These are phyloP conservation scores for Tetraselmis striata DNA, from an alignment of 139 green algal species.

Conservation along the genomic window DNA sequence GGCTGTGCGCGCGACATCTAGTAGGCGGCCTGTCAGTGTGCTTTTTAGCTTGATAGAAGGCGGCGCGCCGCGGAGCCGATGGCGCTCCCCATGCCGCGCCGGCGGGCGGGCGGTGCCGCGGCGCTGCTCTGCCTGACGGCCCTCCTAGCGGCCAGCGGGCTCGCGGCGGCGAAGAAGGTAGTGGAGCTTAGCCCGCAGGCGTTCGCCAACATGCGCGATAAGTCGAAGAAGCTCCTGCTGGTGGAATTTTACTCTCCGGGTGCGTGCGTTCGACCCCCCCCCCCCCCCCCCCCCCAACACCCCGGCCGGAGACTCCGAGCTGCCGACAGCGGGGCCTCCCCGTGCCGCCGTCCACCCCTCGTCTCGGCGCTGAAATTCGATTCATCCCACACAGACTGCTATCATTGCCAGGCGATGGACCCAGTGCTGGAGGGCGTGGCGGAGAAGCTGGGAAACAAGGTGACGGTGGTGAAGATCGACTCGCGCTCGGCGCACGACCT, in stretches of 20 bases:
- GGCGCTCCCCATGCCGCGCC: too few relatives aligned
- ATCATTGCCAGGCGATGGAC: slow-evolving; percentile 15
- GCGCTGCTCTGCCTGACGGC: not conserved
- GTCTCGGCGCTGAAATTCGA: too few relatives aligned
- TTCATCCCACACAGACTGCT: slow-evolving; percentile 1
- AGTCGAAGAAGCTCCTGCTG: slow-evolving; percentile 22
- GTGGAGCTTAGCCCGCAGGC: slow-evolving; percentile 8
- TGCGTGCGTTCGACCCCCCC: too few relatives aligned
- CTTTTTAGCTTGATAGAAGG: too few relatives aligned
- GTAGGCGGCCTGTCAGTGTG: too few relatives aligned
- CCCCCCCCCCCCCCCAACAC: too few relatives aligned
- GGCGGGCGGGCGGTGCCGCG: too few relatives aligned
- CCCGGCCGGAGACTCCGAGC: too few relatives aligned
- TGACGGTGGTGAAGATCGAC: slow-evolving; percentile 15
- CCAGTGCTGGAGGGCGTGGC: slow-evolving; percentile 14
- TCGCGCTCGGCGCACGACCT: slow-evolving; percentile 3
- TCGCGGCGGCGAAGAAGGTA: not conserved
- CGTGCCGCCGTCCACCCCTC: too few relatives aligned
- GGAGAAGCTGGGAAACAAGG: slow-evolving; percentile 9
- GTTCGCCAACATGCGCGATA: slow-evolving; percentile 8
- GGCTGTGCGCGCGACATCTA: too few relatives aligned
- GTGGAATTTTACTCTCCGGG: slow-evolving; percentile 20
- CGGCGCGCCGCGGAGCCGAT: too few relatives aligned
- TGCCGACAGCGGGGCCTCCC: too few relatives aligned
- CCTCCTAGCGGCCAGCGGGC: not conserved